A percentile compares a stretch with the other conserved stretches of the same genome.
Evolutionary conservation across 805 yeast species (phyloP).

Genomic region (Priceomyces carsonii): DNA sequence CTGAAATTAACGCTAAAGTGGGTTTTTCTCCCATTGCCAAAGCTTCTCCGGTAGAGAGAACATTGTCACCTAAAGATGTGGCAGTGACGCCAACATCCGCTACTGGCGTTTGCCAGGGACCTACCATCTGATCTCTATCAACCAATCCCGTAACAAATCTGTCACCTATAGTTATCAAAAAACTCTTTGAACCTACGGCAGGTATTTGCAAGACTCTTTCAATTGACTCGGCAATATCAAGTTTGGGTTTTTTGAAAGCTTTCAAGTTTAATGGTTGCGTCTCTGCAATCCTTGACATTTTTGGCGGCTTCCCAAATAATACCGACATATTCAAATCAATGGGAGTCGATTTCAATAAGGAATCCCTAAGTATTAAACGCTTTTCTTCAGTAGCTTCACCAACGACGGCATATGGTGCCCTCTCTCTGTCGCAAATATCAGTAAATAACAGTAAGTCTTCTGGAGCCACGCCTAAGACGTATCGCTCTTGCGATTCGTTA

Average conservation of each 20-base stretch:
- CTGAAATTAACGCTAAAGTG: constrained; percentile 78
- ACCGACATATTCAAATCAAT: constrained; percentile 95
- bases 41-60: constrained; percentile 89
- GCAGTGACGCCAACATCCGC: constrained; percentile 97
- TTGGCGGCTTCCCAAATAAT: constrained; percentile 96
- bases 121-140: constrained; percentile 98
- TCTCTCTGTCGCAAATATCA: constrained; percentile 86
- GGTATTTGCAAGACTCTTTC: constrained; percentile 85
- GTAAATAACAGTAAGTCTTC: constrained; percentile 71
- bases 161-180: constrained; percentile 97
- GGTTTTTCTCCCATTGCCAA: constrained; percentile 98
- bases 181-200: constrained; percentile 91
- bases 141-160: constrained; percentile 96
- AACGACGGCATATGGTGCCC: constrained; percentile 94
- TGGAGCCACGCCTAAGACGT: constrained; percentile 88
- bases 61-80: constrained; percentile 77
- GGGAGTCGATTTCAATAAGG: constrained; percentile 75
- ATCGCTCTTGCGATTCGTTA: constrained; percentile 98
- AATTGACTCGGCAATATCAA: constrained; percentile 61
- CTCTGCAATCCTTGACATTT: constrained; percentile 75
- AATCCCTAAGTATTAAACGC: constrained; percentile 78
- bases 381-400: constrained; percentile 91
- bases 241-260: constrained; percentile 32
- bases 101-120: constrained; percentile 99
- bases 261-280: constrained; percentile 59